These are phyloP conservation scores for Didymosphaeria variabile DNA, from an alignment of 2,329 filamentous ascomycete genomes.

Conservation along the genomic window DNA sequence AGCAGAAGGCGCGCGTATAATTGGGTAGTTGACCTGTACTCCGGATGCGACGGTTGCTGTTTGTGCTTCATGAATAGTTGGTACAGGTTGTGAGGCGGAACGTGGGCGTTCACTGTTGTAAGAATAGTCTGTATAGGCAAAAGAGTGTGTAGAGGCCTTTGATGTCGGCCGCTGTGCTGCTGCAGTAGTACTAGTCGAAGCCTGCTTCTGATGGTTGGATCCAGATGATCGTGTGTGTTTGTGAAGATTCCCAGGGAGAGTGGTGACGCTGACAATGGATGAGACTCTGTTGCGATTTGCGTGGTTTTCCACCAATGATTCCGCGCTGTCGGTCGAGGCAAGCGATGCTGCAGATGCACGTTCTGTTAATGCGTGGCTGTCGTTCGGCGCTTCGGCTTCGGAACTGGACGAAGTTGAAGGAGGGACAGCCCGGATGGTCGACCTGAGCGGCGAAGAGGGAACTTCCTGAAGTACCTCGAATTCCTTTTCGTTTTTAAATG, in stretches of 20 bases:
- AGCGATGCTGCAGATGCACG: slow-evolving; percentile 48
- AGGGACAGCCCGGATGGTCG: slow-evolving; percentile 50
- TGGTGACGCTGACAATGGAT: slow-evolving; percentile 38
- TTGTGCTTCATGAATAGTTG: slow-evolving; percentile 47
- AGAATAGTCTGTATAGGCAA: slow-evolving; percentile 48
- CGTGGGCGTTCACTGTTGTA: slow-evolving; percentile 44
- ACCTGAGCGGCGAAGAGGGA: slow-evolving; percentile 28
- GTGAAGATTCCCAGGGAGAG: slow-evolving; percentile 33
- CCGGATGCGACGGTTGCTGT: slow-evolving; percentile 46
- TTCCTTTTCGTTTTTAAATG: slow-evolving; percentile 39
- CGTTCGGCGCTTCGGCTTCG: slow-evolving; percentile 36
- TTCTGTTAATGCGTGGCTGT: slow-evolving; percentile 46
- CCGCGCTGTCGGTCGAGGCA: slow-evolving; percentile 42
- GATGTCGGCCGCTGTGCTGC: slow-evolving; percentile 39
- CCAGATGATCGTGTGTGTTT: slow-evolving; percentile 37
- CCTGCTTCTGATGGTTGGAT: slow-evolving; percentile 43
- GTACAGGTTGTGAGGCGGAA: slow-evolving; percentile 38
- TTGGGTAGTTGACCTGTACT: slow-evolving; percentile 46
- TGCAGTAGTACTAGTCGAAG: slow-evolving; percentile 44
- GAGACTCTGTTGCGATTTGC: slow-evolving; percentile 39
- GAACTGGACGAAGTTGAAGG: slow-evolving; percentile 47
- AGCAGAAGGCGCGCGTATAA: slow-evolving; percentile 47
- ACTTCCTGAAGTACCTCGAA: slow-evolving; percentile 46
- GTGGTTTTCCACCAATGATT: slow-evolving; percentile 28
- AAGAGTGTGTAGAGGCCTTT: slow-evolving; percentile 44